Conservation (phyloP, 305 asterid species). For the Fraxinus nigra region DNA sequence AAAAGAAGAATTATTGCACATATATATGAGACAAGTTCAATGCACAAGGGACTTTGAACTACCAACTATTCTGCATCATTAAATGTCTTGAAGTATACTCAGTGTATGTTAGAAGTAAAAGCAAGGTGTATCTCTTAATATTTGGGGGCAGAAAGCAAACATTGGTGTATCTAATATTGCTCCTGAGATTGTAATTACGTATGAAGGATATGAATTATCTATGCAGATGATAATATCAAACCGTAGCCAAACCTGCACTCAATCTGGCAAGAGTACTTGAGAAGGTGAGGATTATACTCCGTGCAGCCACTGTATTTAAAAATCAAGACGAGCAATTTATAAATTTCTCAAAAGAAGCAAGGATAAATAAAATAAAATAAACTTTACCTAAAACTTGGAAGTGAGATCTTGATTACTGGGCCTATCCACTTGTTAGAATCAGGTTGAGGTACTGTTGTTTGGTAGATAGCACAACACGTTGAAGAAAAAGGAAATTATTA, state of each 20-base stretch:
- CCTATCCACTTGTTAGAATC: slow-evolving; percentile 61
- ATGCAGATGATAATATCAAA: not conserved
- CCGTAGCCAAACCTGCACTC: slow-evolving; percentile 69
- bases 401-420: slow-evolving; percentile 76
- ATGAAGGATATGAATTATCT: not conserved
- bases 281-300: slow-evolving; percentile 68
- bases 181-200: not conserved
- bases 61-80: not conserved
- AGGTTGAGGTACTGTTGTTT: slow-evolving; percentile 37
- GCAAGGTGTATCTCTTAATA: not conserved
- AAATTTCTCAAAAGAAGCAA: not conserved
- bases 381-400: slow-evolving; percentile 88
- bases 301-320: slow-evolving; percentile 76
- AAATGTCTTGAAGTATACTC: not conserved
- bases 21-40: not conserved
- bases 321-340: slow-evolving; percentile 8
- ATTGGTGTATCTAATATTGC: not conserved
- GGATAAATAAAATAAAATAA: not conserved
- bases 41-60: not conserved
- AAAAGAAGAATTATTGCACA: not conserved
- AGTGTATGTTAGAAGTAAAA: not conserved
- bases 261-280: slow-evolving; percentile 90
- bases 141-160: not conserved
- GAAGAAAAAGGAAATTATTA: not conserved
- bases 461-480: not conserved